These are phyloP conservation scores for Cladophialophora yegresii DNA, from an alignment of 2,329 filamentous ascomycete species.

Conservation along the genomic window DNA sequence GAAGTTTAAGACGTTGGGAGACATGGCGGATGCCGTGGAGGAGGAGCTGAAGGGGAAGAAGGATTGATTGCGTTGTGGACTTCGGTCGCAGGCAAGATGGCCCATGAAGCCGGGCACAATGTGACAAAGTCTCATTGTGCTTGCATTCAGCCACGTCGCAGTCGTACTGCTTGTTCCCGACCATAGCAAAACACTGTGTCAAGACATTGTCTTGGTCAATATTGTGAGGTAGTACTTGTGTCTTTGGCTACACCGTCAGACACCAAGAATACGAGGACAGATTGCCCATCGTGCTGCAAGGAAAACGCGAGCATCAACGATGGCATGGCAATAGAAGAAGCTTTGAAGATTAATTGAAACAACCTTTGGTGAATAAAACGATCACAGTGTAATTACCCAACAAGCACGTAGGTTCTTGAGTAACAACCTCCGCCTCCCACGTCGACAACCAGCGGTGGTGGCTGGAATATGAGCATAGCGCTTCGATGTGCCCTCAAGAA, in stretches of 20 bases:
- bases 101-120: neutral
- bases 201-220: too few relatives aligned
- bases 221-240: neutral
- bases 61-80: neutral
- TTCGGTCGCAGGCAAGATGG: neutral
- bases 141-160: neutral
- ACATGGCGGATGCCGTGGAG: slow-evolving; percentile 62
- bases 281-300: too few relatives aligned
- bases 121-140: neutral
- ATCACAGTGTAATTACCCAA: too few relatives aligned
- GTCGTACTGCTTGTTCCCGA: neutral
- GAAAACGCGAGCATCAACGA: too few relatives aligned
- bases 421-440: neutral
- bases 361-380: too few relatives aligned
- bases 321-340: too few relatives aligned
- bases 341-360: too few relatives aligned
- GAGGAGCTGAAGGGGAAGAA: slow-evolving; percentile 34
- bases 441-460: too few relatives aligned
- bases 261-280: neutral
- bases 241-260: neutral
- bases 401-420: too few relatives aligned
- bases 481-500: too few relatives aligned
- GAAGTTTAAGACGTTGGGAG: slow-evolving; percentile 53
- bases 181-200: too few relatives aligned
- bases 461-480: too few relatives aligned